phyloP scores from a whole-genome alignment of 1,139 yeast species.

The Suhomyces atakaporum region DNA sequence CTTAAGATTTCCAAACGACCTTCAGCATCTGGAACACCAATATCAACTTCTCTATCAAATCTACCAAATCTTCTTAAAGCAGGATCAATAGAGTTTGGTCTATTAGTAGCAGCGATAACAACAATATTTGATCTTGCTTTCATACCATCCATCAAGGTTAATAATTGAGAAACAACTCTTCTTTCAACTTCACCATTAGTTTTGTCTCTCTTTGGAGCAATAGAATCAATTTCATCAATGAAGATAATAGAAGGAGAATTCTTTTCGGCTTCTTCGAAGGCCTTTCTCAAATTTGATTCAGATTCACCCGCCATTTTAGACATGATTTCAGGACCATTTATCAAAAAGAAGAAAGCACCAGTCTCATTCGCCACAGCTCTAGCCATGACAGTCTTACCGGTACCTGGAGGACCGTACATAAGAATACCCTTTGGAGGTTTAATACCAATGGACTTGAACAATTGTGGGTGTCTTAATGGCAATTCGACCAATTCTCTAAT shows the following conservation, averaged over 20 bases:
- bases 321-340: conserved; percentile 99
- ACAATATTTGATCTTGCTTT: conserved; percentile 96
- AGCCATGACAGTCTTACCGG: conserved; percentile 99
- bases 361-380: conserved; percentile 99
- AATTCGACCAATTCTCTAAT: conserved; percentile 95
- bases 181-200: conserved; percentile 97
- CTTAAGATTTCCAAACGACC: conserved; percentile 96
- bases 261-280: conserved; percentile 98
- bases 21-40: conserved; percentile 98
- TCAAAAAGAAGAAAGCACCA: conserved; percentile 96
- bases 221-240: conserved; percentile 97
- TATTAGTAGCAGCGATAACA: conserved; percentile 85
- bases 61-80: conserved; percentile 98
- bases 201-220: conserved; percentile 99
- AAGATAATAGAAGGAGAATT: conserved; percentile 94
- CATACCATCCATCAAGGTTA: conserved; percentile 99
- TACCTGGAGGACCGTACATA: conserved; percentile 99
- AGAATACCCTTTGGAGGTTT: conserved; percentile 96
- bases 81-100: conserved; percentile 98
- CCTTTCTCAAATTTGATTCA: conserved; percentile 94
- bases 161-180: conserved; percentile 95
- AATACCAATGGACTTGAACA: conserved; percentile 94
- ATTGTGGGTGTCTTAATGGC: conserved; percentile 95
- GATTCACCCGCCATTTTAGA: conserved; percentile 99
- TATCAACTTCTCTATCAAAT: conserved; percentile 98